Evolutionary conservation across 1,284 basidiomycete genomes (phyloP), one percentile per base, ranked within the genome.

Genomic region (Tilletia walkeri): DNA sequence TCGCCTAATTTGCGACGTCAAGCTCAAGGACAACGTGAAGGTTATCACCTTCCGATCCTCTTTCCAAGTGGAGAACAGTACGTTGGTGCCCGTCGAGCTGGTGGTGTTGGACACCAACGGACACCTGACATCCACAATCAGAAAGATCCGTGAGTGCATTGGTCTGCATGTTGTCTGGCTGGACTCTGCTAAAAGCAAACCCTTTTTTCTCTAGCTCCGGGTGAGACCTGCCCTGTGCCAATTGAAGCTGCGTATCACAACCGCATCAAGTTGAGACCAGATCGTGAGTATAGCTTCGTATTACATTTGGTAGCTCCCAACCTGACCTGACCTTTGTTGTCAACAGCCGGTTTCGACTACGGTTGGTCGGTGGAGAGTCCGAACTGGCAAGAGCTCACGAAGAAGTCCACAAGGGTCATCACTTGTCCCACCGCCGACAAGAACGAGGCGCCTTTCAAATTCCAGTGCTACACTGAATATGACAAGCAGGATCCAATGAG

Each of bases 11-110:
- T 96, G 93, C 83, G 95, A 97, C 77, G 90, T 99, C 74, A 90
- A 89, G 76, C 89, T 99, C 39, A 88, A 92, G 80, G 90, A 96
- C 83, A 98, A 95, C 80, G 91, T 96, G 84, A 99, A 99, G 86
- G 86, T 96, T 72, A 92, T 99, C 74, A 98, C 94, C 0, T 88
- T 99, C 77, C 88, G 95, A 50, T 99, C 96, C 0, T 94, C 93
- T 0, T 95, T 96, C 84, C 90, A 92, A 79, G 88, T 99, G 67
- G 91, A 95, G 84, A 99, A 99, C 84, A 86, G 90, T 73, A 96
- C 95, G 0, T 87, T 95, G 69, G 92, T 99, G 77, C 94, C 96
- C 1, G 86, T 98, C 76, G 96, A 99, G 85, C 86, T 99, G 80
- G 93, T 93, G 69, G 86, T 99, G 36, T 89, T 98, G 3, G 94